Base-by-base conservation (phyloP, 1,284 basidiomycete species). In the Fomitopsis schrenkii region DNA sequence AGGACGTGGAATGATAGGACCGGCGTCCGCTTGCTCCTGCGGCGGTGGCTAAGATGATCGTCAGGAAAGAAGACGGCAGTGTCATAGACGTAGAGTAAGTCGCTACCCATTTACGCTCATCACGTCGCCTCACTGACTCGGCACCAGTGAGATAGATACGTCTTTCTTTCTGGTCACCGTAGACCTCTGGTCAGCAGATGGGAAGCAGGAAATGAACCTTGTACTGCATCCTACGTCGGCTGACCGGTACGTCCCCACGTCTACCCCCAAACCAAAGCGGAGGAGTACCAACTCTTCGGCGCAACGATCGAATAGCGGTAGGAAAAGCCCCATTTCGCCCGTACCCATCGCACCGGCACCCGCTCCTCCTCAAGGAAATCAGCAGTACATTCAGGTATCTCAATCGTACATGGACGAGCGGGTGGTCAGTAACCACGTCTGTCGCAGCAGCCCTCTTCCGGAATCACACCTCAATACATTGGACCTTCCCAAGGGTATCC, bases 111-210 rank as follows among this genome's bases (percentile, higher is more conserved):
- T 59, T 59, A 3, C 35, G 54, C 57, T 26, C n/a, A 62, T 59
- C 41, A 62, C 63, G 54, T 17, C 26, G 5, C 7, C 17, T 22
- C 26, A n/a, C 30, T 33, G 9, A 19, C 69, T 67, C 60, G 14
- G 48, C 46, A 30, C 33, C 73, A 95, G 94, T 66, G 88, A 93
- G 56, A 80, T 96, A 57, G 90, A 95, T 72, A 87, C 83, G 63
- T 90, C 91, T 1, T 94, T 94, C 75, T 91, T 97, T 71, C 76
- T 97, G 52, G 89, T 94, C 30, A 93, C 91, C 50, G 93, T 93
- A 15, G 94, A 96, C 74, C 78, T 96, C 1, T 95, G 93, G 90
- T 93, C 91, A 0, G 83, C 81, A 46, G 93, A 94, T 69, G 88
- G 86, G 38, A 85, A 83, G 63, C 83, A 87, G 44, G 91, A 95